Base-by-base conservation (phyloP, 169 alveolate species). In the Plasmodium blacklocki region DNA sequence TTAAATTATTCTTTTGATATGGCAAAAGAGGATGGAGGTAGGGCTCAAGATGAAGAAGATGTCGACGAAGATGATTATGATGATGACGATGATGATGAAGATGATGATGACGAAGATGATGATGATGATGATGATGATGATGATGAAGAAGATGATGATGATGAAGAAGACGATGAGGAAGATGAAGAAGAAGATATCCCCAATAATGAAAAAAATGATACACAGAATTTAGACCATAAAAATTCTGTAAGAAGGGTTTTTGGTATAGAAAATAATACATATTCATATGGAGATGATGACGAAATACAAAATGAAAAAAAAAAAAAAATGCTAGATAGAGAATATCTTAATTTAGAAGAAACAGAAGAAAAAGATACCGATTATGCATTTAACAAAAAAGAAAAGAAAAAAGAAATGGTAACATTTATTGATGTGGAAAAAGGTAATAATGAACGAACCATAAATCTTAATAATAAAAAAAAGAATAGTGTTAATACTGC, bases 321-420 rank as follows among this genome's bases (percentile, higher is more conserved):
- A 74, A 43, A 75, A 11, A 39, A 75, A 26, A 9, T 29, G 15
- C 39, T 66, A 18, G 52, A 52, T 2, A 78, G 67, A 47, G 76
- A 71, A 52, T 74, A 74, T 18, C 18, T 74, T 3, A 59, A 74
- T 60, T 74, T 47, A 45, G 89, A 59, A 60, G 74, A 47, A 66
- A 64, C 43, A 9, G 23, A 50, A 59, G 74, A 19, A 68, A 68
- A 47, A 6, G 59, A 29, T 43, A 67, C n/a, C 7, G 43, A 39
- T 60, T 67, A 68, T 49, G 21, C 29, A 14, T 47, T 21, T 58
- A 70, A 64, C 4, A 85, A 68, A 19, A 52, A 45, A 43, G 71
- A 58, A 7, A 26, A 49, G 19, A 60, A 60, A 67, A 87, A 88
- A 67, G 89, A 75, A 15, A 89, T 90, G 83, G 64, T 90, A 43